phyloP scores from a whole-genome alignment of 2,329 filamentous ascomycete genomes.

The Epichloe scottii region DNA sequence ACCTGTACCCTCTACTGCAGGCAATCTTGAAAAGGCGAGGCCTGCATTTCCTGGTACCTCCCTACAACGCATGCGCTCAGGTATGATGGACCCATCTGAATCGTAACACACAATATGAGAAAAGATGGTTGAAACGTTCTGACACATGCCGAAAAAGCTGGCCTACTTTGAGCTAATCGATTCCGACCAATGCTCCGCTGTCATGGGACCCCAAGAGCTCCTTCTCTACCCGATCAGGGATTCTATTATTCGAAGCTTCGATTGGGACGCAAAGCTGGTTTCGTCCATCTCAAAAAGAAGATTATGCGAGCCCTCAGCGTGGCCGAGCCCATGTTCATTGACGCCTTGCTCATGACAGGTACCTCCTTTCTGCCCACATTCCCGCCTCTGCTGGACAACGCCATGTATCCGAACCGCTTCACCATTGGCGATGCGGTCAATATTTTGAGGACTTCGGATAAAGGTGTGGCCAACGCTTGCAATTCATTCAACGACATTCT shows the following conservation, averaged over 20 bases:
- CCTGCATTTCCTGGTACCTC: conserved; percentile 69
- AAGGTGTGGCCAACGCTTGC: conserved; percentile 60
- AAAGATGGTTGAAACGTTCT: not conserved
- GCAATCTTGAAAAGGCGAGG: conserved; percentile 54
- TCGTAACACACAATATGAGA: not conserved
- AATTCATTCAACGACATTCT: conserved; percentile 70
- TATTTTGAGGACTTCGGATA: conserved; percentile 56
- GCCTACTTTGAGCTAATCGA: conserved; percentile 63
- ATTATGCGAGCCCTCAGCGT: conserved; percentile 58
- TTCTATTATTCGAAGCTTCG: conserved; percentile 52
- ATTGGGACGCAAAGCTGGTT: conserved; percentile 58
- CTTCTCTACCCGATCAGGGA: conserved; percentile 77
- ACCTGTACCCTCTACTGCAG: conserved; percentile 67
- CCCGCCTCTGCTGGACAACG: conserved; percentile 56
- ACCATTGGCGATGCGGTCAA: conserved; percentile 67
- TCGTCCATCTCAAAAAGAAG: conserved; percentile 50
- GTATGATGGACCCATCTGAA: conserved; percentile 31
- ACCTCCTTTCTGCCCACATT: conserved; percentile 70
- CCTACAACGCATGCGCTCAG: conserved; percentile 80
- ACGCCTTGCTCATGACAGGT: conserved; percentile 72
- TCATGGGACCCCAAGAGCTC: conserved; percentile 76
- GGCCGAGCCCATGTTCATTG: conserved; percentile 62
- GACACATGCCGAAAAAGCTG: conserved; percentile 30
- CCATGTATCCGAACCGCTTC: conserved; percentile 41
- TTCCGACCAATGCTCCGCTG: conserved; percentile 56